Evolutionary conservation across 805 yeast genomes (phyloP).

Genomic region (Zygotorulaspora chibaensis): DNA sequence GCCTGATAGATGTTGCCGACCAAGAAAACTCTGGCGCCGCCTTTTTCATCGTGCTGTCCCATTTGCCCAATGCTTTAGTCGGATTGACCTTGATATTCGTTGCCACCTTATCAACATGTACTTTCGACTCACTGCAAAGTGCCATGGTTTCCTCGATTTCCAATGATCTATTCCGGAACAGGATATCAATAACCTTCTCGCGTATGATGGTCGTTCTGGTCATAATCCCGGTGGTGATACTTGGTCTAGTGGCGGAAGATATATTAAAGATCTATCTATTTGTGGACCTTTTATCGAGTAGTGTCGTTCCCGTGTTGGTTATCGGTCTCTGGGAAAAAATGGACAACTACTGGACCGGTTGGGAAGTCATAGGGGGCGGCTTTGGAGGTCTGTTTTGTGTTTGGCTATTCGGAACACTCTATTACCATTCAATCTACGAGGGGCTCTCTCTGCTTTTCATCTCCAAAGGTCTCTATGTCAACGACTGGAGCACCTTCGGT

Average conservation of each 20-base stretch:
- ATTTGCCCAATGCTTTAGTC: slow-evolving; percentile 81
- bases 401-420: slow-evolving; percentile 78
- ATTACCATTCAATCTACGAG: slow-evolving; percentile 63
- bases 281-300: slow-evolving; percentile 84
- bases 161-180: slow-evolving; percentile 85
- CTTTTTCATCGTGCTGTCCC: slow-evolving; percentile 63
- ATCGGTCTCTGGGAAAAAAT: slow-evolving; percentile 67
- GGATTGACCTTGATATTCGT: slow-evolving; percentile 77
- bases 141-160: slow-evolving; percentile 86
- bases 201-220: slow-evolving; percentile 67
- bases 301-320: slow-evolving; percentile 79
- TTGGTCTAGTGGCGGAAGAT: slow-evolving; percentile 79
- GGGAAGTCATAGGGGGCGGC: slow-evolving; percentile 81
- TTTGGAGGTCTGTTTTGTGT: slow-evolving; percentile 76
- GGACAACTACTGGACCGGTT: slow-evolving; percentile 62
- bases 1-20: slow-evolving; percentile 45
- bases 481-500: slow-evolving; percentile 93
- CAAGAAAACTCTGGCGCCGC: slow-evolving; percentile 58
- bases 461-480: slow-evolving; percentile 73
- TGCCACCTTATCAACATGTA: slow-evolving; percentile 74
- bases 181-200: slow-evolving; percentile 58
- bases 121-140: slow-evolving; percentile 84
- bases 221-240: slow-evolving; percentile 83
- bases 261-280: slow-evolving; percentile 83
- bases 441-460: slow-evolving; percentile 75